These are phyloP conservation scores for Komagataella populi DNA, from an alignment of 805 yeast genomes.

Conservation along the genomic window DNA sequence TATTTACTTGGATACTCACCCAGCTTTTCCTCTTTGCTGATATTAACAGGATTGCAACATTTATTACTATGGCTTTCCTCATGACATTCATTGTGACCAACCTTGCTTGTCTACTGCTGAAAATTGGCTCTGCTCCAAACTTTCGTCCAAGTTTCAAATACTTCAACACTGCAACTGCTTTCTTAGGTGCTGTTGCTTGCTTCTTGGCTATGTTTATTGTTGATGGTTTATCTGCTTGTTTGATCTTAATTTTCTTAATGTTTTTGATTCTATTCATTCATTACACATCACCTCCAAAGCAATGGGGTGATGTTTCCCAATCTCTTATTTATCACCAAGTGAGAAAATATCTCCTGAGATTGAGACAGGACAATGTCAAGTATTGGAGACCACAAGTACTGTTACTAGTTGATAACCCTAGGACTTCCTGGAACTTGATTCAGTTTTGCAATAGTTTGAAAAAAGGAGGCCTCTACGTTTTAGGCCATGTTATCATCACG, in stretches of 20 bases:
- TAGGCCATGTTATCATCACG: slow-evolving; percentile 82
- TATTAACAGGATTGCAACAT: slow-evolving; percentile 86
- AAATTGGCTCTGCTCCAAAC: slow-evolving; percentile 92
- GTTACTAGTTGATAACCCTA: slow-evolving; percentile 79
- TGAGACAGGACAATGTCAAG: slow-evolving; percentile 86
- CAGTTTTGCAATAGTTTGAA: slow-evolving; percentile 89
- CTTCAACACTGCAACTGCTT: slow-evolving; percentile 74
- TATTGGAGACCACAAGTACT: slow-evolving; percentile 97
- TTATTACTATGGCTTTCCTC: slow-evolving; percentile 92
- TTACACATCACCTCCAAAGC: slow-evolving; percentile 84
- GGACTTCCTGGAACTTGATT: slow-evolving; percentile 84
- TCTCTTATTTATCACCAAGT: slow-evolving; percentile 93
- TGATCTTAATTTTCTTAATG: slow-evolving; percentile 52
- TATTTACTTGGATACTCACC: slow-evolving; percentile 69
- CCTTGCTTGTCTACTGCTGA: slow-evolving; percentile 80
- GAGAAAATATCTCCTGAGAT: slow-evolving; percentile 70
- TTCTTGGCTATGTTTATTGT: slow-evolving; percentile 85
- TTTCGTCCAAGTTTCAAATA: slow-evolving; percentile 91
- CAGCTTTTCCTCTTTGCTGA: slow-evolving; percentile 83
- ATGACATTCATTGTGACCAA: slow-evolving; percentile 95
- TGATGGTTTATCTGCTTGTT: slow-evolving; percentile 79
- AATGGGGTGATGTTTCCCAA: slow-evolving; percentile 98
- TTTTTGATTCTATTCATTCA: slow-evolving; percentile 70
- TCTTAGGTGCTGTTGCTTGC: slow-evolving; percentile 56
- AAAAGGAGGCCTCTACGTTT: slow-evolving; percentile 85